Evolutionary conservation across 2,329 filamentous ascomycete genomes (phyloP), one percentile per base, ranked within the genome.

Genomic region (Ilyonectria destructans): DNA sequence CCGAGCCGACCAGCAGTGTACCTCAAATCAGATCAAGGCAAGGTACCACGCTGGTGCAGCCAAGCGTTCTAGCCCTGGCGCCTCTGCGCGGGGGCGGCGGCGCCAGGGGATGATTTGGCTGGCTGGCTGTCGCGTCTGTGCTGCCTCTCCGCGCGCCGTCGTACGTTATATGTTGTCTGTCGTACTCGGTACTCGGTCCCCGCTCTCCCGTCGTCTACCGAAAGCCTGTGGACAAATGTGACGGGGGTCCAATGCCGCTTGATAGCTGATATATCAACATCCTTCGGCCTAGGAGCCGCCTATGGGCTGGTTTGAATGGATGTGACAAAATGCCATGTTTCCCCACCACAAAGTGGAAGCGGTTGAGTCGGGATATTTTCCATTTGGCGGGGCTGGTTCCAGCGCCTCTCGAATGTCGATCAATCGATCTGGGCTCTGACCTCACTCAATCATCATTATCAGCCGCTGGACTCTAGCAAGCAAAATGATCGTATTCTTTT

Each of bases 331-430:
- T 23, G 23, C 12, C 26, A 12, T 17, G 31, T 8, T 59, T 49
- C 58, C 49, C 58, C 64, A 58, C 64, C 15, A 2, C 35, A 23
- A 55, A 33, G 10, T 29, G n/a, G 31, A 26, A 29, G 45, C 40
- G 21, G 46, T 48, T 58, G 19, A 62, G 17, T 57, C 31, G 58
- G 46, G 23, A 37, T 26, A n/a, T 67, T 67, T 62, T 35, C 31
- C 13, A 52, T 10, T 26, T 46, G 51, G 52, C 29, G 52, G 63
- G 58, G 45, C 29, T 46, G 45, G 29, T n/a, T 55, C 56, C 37
- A 55, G 31, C 48, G 10, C 48, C 61, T 48, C 15, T 31, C 49
- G 37, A 29, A 45, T 49, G 49, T 17, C 48, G 56, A 60, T 59
- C 56, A 19, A 56, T 21, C n/a, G n/a, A 33, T 46, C 45, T 19